A percentile compares a stretch with the other conserved stretches of the same genome.
phyloP scores from a whole-genome alignment of 179 eudicot genomes.

The Silene vulgaris region DNA sequence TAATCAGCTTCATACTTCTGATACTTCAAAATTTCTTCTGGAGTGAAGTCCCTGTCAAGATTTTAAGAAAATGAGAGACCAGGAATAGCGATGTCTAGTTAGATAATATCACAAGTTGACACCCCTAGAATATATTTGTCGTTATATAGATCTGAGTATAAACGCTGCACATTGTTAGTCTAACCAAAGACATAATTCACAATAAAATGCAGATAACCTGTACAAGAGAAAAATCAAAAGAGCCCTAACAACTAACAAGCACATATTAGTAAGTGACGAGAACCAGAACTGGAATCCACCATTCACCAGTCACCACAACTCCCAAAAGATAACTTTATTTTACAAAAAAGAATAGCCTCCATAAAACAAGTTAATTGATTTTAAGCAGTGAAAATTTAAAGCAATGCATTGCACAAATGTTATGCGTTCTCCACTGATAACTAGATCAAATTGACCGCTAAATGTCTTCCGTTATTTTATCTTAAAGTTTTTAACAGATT shows the following conservation, averaged over 20 bases:
- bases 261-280: neutral
- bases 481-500: no score
- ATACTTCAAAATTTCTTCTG: conserved; percentile 35
- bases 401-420: neutral
- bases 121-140: neutral
- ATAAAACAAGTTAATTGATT: neutral
- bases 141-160: neutral
- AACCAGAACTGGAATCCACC: conserved; percentile 1
- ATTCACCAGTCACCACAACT: neutral
- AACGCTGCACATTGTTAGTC: neutral
- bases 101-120: neutral
- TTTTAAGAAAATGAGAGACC: conserved; percentile 4
- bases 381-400: neutral
- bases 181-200: neutral
- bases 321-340: neutral
- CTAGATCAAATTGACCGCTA: neutral
- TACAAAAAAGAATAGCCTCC: neutral
- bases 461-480: neutral
- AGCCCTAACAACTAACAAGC: neutral
- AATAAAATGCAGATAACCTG: neutral
- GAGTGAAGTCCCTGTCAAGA: conserved; percentile 32
- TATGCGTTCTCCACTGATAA: neutral
- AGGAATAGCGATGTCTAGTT: neutral
- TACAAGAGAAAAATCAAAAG: neutral
- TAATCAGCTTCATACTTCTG: conserved; percentile 51